phyloP scores from a whole-genome alignment of 116 monocot species.

The Iris pallida region DNA sequence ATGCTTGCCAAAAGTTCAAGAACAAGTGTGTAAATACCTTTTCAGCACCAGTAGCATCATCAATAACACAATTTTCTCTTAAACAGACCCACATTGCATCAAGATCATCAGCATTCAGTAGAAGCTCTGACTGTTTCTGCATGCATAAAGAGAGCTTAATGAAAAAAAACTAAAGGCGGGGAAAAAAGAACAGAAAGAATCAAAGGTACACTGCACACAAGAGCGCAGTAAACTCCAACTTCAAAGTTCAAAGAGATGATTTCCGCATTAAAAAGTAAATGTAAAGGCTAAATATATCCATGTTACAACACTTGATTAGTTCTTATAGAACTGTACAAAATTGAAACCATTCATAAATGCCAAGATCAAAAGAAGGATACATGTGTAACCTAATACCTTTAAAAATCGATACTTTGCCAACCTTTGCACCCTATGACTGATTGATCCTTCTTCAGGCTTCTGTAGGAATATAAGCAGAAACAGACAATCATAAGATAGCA shows the following conservation, averaged over 20 bases:
- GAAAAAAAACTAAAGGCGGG: neutral
- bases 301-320: no score
- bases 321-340: no score
- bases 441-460: constrained; percentile 99
- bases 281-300: neutral
- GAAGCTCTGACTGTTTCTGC: constrained; percentile 98
- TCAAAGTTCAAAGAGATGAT: neutral
- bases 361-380: neutral
- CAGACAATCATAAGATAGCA: neutral
- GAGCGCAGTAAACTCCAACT: neutral
- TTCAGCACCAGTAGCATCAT: constrained; percentile 97
- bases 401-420: constrained; percentile 94
- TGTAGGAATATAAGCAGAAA: constrained; percentile 25
- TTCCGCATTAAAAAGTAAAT: neutral
- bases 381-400: constrained; percentile 50
- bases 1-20: neutral
- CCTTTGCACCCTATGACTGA: constrained; percentile 94
- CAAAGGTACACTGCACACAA: neutral
- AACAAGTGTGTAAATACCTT: constrained; percentile 42
- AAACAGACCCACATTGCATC: constrained; percentile 99
- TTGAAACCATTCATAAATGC: no score
- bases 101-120: constrained; percentile 96
- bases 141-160: constrained; percentile 7
- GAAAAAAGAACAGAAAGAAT: neutral
- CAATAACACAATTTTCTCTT: constrained; percentile 99